Base-by-base conservation (phyloP, 495 filamentous ascomycete genomes). In the Cetradonia linearis region DNA sequence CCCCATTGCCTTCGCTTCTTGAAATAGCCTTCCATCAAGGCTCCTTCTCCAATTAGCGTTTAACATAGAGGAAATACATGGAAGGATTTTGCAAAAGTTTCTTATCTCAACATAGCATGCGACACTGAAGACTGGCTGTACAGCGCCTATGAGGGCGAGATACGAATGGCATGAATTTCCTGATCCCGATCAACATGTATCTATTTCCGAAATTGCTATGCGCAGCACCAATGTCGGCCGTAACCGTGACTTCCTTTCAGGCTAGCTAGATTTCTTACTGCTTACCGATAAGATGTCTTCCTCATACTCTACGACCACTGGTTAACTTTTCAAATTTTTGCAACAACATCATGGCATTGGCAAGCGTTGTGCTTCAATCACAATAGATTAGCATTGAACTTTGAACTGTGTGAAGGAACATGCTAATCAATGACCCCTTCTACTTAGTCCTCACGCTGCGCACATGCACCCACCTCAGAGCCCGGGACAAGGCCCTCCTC, bases 391-490 rank as follows among this genome's bases (percentile, higher is more conserved):
- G 42, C 42, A 46, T 23, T 46, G 42, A 46, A n/a, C 3, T 46
- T 46, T 25, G 9, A 46, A 46, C 8, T 46, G 13, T 25, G n/a
- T n/a, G n/a, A 5, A 46, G 20, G 14, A 38, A 56, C 16, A 10
- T 71, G 64, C 62, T 64, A 66, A 65, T 65, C 62, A 44, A 28
- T 25, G 20, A 53, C n/a, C 18, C 5, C n/a, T 53, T 49, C 23
- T 33, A 55, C 70, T 61, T 71, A 78, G 76, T 74, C 73, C 72
- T 61, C 70, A 78, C 68, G 72, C 76, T 57, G 73, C 72, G 64
- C 76, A 78, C 52, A 69, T 71, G 66, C 76, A 78, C 62, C 74
- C 73, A 55, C 72, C 72, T 34, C 71, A 71, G 55, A 68, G 66
- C 47, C 66, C 68, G 14, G 69, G 73, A 20, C 72, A 71, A 55